Evolutionary conservation across 1,139 yeast genomes (phyloP).

Genomic region (Pichia sp.): DNA sequence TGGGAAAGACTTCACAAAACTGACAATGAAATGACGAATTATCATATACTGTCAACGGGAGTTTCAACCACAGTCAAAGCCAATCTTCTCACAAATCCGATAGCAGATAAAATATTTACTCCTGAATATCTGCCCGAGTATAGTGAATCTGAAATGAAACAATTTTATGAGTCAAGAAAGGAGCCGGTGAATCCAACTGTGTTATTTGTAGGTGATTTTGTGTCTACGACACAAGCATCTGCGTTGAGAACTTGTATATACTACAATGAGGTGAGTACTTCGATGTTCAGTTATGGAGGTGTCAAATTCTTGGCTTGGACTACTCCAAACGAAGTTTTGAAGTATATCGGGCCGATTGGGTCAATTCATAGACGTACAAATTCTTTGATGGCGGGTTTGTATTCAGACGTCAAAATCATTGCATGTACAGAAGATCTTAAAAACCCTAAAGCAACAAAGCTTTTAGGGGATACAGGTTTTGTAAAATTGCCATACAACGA

Average conservation of each 20-base stretch:
- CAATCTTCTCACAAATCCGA: constrained; percentile 15
- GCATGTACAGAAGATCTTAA: constrained; percentile 21
- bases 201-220: constrained; percentile 57
- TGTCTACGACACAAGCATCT: constrained; percentile 54
- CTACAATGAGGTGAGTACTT: constrained; percentile 24
- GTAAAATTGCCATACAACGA: constrained; percentile 18
- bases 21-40: constrained; percentile 24
- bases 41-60: constrained; percentile 6
- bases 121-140: constrained; percentile 17
- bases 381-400: constrained; percentile 22
- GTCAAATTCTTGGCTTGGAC: constrained; percentile 27
- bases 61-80: constrained; percentile 15
- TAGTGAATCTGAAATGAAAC: constrained; percentile 18
- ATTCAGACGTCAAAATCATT: constrained; percentile 20
- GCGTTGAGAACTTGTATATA: constrained; percentile 34
- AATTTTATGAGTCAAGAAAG: constrained; percentile 2
- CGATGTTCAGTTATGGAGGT: constrained; percentile 23
- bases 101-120: constrained; percentile 16
- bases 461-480: constrained; percentile 9
- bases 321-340: constrained; percentile 21
- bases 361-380: constrained; percentile 25
- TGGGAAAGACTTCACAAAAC: constrained; percentile 29
- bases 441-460: constrained; percentile 10
- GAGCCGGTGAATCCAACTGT: constrained; percentile 48
- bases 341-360: constrained; percentile 23